Percentiles rank a stretch among this genome's conserved stretches.
phyloP scores from a whole-genome alignment of 106 monocot species.

The Narthecium ossifragum region DNA sequence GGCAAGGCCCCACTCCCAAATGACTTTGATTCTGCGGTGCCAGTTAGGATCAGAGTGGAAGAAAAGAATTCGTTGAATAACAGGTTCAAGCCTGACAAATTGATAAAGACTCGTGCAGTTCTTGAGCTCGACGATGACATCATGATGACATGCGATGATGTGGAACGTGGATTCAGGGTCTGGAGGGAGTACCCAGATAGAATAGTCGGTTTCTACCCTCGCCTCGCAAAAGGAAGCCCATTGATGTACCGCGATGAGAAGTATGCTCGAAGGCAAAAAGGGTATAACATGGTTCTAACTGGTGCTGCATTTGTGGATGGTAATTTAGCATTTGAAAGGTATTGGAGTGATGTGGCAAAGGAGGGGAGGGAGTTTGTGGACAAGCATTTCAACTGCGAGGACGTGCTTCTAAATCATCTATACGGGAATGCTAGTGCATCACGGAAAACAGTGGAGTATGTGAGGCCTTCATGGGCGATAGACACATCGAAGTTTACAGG shows the following conservation, averaged over 20 bases:
- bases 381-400: conserved; percentile 66
- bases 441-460: conserved; percentile 62
- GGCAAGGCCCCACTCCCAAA: conserved; percentile 30
- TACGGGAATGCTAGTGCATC: conserved; percentile 50
- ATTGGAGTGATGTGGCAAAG: conserved; percentile 55
- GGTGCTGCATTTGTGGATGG: conserved; percentile 79
- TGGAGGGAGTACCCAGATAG: conserved; percentile 72
- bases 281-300: conserved; percentile 82
- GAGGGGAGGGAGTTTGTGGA: conserved; percentile 58
- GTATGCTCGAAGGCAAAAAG: conserved; percentile 39
- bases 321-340: conserved; percentile 58
- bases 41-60: conserved; percentile 78
- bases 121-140: conserved; percentile 84
- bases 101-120: conserved; percentile 71
- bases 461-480: conserved; percentile 69
- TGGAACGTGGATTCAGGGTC: conserved; percentile 86
- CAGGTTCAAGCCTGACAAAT: conserved; percentile 57
- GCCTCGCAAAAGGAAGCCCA: conserved; percentile 57
- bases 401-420: conserved; percentile 72
- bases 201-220: conserved; percentile 82
- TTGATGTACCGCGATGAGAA: conserved; percentile 56
- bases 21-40: conserved; percentile 60
- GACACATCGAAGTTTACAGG: conserved; percentile 76
- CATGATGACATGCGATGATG: conserved; percentile 84
- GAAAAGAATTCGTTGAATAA: conserved; percentile 69